Evolutionary conservation across 2,329 filamentous ascomycete species (phyloP), one percentile per base, ranked within the genome.

Genomic region (Penicillium occitanis): DNA sequence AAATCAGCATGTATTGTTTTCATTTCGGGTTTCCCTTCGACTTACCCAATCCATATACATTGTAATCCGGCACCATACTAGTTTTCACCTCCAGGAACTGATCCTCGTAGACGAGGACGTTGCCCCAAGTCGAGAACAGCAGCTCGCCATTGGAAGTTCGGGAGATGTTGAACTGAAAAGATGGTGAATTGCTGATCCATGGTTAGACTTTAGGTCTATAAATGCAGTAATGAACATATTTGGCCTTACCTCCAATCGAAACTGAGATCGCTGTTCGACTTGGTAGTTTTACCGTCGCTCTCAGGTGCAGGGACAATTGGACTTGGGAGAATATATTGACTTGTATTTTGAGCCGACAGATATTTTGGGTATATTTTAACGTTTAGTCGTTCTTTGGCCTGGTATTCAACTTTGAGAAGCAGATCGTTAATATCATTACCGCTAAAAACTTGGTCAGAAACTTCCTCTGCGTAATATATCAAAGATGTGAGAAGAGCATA

Each of bases 131-230:
- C 6, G 19, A 19, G n/a, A 48, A 48, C 17, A 48, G 19, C 10
- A 48, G n/a, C 89, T 85, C 6, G 85, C 82, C 66, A 40, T 40
- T 40, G 37, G 37, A 40, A 17, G 13, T 40, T 17, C 37, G 37
- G 11, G 37, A 40, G 37, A 40, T 40, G 14, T 40, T 40, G 37
- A 40, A 40, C 13, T 40, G 37, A 4, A 40, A 40, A 17, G 11
- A 14, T 6, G 37, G 37, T 40, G 37, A 14, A 17, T 40, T 40
- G 37, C 37, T 40, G 14, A 40, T 5, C 13, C 14, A 17, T 5
- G 3, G 37, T 40, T 17, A 40, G 14, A 5, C 5, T 40, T 40
- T 7, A 37, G 37, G 13, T 17, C 37, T 17, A 5, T 14, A 14
- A 17, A 40, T 40, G 3, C 37, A 40, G 13, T 17, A 40, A 40